Evolutionary conservation across 371 early-diverging fungal species (phyloP), one percentile per base, ranked within the genome.

Genomic region (Coemansia sp.): DNA sequence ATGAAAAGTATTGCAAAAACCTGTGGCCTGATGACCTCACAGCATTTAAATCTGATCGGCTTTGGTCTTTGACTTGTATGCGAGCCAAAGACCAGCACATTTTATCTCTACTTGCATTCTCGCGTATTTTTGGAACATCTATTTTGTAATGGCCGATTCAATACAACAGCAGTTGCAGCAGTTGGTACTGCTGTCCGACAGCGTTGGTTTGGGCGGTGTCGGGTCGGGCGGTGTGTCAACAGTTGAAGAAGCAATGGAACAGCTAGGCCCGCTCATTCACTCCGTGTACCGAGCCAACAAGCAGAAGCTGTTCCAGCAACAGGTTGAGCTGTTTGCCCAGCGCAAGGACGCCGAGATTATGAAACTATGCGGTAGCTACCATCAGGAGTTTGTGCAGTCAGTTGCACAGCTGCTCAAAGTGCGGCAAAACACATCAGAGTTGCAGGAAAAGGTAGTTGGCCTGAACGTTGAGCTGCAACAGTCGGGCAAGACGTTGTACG

Each of bases 331-430:
- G 55, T 90, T 96, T 64, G 89, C 94, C 18, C 78, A 85, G 50
- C 86, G 88, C 65, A 96, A 97, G 71, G 98, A 97, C 74, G 85
- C 86, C n/a, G 99, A 99, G 80, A 99, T 99, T 69, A 96, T 97
- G 82, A 88, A 90, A 71, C 90, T 99, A 86, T 99, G 99, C 84
- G 92, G 92, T 77, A 86, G 88, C 67, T 92, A 99, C 79, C 95
- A 96, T 74, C 94, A 95, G 88, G 98, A 98, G 84, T 97, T 98
- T 75, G 92, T 96, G 8, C 92, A 93, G 71, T 89, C 95, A 1
- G 94, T 98, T 0, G 98, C 95, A 65, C 94, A 97, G 72, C 84
- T 98, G 27, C 84, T 97, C 40, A 93, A 94, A 81, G 95, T 98
- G 26, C 87, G 96, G 24, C 88, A 90, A 66, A 95, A 92, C 50